Evolutionary conservation across 116 monocot genomes (phyloP).

Genomic region (Posidonia oceanica): DNA sequence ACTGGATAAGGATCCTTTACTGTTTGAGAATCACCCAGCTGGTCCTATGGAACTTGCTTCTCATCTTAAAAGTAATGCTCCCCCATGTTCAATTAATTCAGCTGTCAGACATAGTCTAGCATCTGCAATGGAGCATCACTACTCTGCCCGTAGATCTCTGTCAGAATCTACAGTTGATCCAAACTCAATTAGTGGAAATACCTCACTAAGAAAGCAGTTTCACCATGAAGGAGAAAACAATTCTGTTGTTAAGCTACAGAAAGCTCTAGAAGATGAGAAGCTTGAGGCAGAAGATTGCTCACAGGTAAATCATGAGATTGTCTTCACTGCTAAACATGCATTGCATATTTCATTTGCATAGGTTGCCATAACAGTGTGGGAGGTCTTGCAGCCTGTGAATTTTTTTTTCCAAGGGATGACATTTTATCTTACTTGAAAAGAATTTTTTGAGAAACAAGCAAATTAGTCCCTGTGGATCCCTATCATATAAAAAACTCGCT

Average conservation of each 20-base stretch:
- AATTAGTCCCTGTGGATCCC: no score
- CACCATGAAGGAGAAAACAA: conserved; percentile 53
- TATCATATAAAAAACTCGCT: no score
- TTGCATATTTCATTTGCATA: not conserved
- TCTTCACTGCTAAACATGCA: not conserved
- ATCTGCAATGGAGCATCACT: conserved; percentile 45
- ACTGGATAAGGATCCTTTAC: conserved; percentile 38
- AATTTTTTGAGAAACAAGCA: no score
- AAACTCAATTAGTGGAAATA: conserved; percentile 25
- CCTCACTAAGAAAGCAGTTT: conserved; percentile 70
- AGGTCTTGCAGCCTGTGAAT: no score
- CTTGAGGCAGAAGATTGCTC: conserved; percentile 21
- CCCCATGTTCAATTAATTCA: conserved; percentile 24
- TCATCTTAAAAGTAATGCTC: conserved; percentile 25
- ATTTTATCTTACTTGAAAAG: no score
- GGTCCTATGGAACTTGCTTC: conserved; percentile 33
- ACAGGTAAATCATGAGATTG: conserved; percentile 29
- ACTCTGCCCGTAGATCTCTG: conserved; percentile 68
- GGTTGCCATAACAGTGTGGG: no score
- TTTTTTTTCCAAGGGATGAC: no score
- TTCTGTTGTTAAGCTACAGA: conserved; percentile 36
- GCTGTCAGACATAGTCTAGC: conserved; percentile 35
- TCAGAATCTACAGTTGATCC: conserved; percentile 55
- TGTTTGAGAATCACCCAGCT: conserved; percentile 30
- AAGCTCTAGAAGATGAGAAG: conserved; percentile 50